Conservation (phyloP, 2,329 filamentous ascomycete genomes). For the Fusarium nanum region DNA sequence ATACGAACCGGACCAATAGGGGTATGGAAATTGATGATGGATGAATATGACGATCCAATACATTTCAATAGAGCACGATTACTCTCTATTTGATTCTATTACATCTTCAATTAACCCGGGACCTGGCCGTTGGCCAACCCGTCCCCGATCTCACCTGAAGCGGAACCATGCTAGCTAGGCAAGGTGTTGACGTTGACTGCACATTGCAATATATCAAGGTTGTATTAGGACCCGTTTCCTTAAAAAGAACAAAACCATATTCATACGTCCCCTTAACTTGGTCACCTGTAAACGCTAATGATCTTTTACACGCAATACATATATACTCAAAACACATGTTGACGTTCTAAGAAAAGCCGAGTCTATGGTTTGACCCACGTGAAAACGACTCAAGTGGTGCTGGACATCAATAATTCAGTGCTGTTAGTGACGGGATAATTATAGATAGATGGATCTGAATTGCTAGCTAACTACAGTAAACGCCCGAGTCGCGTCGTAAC, state of each 20-base stretch:
- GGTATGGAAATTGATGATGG: conserved; percentile 12
- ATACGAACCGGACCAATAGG: conserved; percentile 18
- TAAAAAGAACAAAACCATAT: conserved; percentile 37
- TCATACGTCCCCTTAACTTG: conserved; percentile 18
- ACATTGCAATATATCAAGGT: conserved; percentile 14
- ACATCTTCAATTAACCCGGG: conserved; percentile 34
- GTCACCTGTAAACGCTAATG: conserved; percentile 7
- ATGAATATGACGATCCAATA: conserved; percentile 13
- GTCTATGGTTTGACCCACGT: conserved; percentile 27
- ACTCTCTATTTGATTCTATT: conserved; percentile 33
- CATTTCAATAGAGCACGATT: neutral
- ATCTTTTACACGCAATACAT: conserved; percentile 22
- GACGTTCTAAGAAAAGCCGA: neutral
- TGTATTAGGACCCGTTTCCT: conserved; percentile 39
- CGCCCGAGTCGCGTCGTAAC: conserved; percentile 18
- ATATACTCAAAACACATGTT: neutral
- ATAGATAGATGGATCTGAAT: conserved; percentile 3
- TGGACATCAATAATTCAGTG: neutral
- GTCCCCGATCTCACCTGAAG: conserved; percentile 47
- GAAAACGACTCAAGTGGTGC: conserved; percentile 1
- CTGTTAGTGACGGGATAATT: conserved; percentile 2
- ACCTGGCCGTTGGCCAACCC: conserved; percentile 39
- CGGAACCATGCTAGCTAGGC: conserved; percentile 43
- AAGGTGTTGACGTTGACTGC: conserved; percentile 10
- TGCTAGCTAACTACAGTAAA: neutral